Percentiles rank a stretch among this genome's conserved stretches.
Evolutionary conservation across 75 land plant species (phyloP).

Genomic region (Cryptomeria japonica): DNA sequence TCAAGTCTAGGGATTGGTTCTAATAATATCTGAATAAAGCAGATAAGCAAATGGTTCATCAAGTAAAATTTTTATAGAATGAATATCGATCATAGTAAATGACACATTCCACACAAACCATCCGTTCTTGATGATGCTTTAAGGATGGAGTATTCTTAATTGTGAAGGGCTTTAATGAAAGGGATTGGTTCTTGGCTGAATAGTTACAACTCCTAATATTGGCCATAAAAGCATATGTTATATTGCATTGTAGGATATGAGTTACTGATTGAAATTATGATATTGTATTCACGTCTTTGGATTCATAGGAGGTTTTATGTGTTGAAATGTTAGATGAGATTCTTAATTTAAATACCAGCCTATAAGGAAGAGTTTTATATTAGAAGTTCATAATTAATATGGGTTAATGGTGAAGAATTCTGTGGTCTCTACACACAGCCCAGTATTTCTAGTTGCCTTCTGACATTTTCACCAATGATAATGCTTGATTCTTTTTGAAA

Average conservation of each 20-base stretch:
- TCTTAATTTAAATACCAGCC: background rate
- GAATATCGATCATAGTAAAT: background rate
- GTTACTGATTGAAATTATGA: no score
- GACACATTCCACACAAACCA: background rate
- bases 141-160: background rate
- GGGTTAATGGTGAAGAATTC: background rate
- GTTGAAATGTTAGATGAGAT: background rate
- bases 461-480: background rate
- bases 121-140: background rate
- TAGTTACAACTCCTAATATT: background rate
- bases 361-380: background rate
- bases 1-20: background rate
- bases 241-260: no score
- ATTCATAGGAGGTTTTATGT: background rate
- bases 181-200: background rate
- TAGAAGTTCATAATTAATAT: background rate
- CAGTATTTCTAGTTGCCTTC: background rate
- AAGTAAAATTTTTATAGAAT: background rate
- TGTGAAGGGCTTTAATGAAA: background rate
- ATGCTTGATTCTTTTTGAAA: background rate
- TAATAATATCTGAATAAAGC: background rate
- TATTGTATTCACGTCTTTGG: background rate
- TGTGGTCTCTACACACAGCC: background rate
- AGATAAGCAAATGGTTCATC: background rate
- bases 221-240: background rate